phyloP scores from a whole-genome alignment of 805 yeast species.

The Lipomyces japonicus region DNA sequence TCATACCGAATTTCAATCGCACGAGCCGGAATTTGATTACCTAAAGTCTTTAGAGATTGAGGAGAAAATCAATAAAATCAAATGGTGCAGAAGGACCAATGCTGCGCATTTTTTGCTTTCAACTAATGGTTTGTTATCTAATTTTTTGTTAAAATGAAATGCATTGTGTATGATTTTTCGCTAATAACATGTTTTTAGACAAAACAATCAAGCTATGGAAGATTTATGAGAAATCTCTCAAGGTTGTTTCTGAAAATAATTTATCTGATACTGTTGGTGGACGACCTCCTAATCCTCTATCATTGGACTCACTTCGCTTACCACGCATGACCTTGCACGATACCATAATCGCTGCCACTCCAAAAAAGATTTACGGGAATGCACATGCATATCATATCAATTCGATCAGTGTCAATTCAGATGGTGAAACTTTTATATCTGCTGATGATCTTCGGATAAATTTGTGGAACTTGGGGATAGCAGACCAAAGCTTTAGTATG shows the following conservation, averaged over 20 bases:
- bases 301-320: conserved; percentile 52
- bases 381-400: conserved; percentile 98
- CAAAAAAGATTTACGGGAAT: conserved; percentile 84
- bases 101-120: conserved; percentile 85
- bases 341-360: conserved; percentile 90
- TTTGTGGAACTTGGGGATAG: conserved; percentile 89
- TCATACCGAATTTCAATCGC: conserved; percentile 95
- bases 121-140: conserved; percentile 52
- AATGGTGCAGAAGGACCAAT: conserved; percentile 88
- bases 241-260: conserved; percentile 89
- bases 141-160: not conserved
- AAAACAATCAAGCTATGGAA: conserved; percentile 99
- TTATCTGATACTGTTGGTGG: conserved; percentile 46
- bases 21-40: conserved; percentile 98
- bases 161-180: not conserved
- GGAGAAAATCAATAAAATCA: conserved; percentile 95
- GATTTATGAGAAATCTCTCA: conserved; percentile 83
- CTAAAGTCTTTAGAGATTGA: conserved; percentile 93
- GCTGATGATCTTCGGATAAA: conserved; percentile 94
- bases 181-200: conserved; percentile 42
- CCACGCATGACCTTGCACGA: conserved; percentile 93
- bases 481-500: conserved; percentile 80
- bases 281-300: conserved; percentile 23
- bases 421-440: conserved; percentile 89
- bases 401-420: conserved; percentile 89